Evolutionary conservation across 2,329 filamentous ascomycete genomes (phyloP).

Genomic region (Didymella pinodella): DNA sequence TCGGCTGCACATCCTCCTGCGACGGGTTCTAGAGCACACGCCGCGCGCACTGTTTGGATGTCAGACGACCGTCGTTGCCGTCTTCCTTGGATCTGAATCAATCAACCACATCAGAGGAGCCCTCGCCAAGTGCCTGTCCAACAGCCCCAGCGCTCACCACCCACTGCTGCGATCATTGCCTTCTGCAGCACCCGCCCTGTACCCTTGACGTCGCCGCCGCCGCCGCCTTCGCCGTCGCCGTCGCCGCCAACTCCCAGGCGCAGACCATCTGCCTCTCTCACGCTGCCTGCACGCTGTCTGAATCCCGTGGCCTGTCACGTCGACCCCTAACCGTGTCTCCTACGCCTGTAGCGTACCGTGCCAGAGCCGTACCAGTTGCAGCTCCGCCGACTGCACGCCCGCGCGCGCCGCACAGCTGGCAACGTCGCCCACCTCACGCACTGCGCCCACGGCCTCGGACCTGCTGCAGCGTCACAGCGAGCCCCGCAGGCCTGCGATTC

Average conservation of each 20-base stretch:
- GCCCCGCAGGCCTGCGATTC: constrained; percentile 23
- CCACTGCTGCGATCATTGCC: constrained; percentile 36
- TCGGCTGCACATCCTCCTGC: constrained; percentile 23
- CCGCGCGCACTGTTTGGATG: constrained; percentile 24
- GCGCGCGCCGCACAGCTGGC: constrained; percentile 14
- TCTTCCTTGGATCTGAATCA: constrained; percentile 30
- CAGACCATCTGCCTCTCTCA: constrained; percentile 3
- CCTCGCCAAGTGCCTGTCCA: constrained; percentile 26
- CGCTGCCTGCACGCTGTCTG: constrained; percentile 5
- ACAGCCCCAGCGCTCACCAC: constrained; percentile 18
- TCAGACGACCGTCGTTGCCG: constrained; percentile 36
- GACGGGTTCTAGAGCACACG: constrained; percentile 9
- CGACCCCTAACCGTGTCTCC: constrained; percentile 29
- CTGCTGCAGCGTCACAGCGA: constrained; percentile 10
- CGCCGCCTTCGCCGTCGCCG: not conserved
- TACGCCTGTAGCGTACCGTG: constrained; percentile 29
- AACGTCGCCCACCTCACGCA: constrained; percentile 10
- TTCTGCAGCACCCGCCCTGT: constrained; percentile 37
- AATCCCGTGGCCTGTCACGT: constrained; percentile 21
- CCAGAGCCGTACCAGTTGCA: constrained; percentile 1
- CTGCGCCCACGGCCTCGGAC: constrained; percentile 6
- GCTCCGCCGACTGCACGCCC: constrained; percentile 13
- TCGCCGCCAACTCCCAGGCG: constrained; percentile 21
- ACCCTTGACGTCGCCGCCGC: constrained; percentile 32
- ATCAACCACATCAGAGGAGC: constrained; percentile 38